These are phyloP conservation scores for Pestalotiopsis sp. DNA, from an alignment of 2,329 filamentous ascomycete genomes.

Conservation along the genomic window DNA sequence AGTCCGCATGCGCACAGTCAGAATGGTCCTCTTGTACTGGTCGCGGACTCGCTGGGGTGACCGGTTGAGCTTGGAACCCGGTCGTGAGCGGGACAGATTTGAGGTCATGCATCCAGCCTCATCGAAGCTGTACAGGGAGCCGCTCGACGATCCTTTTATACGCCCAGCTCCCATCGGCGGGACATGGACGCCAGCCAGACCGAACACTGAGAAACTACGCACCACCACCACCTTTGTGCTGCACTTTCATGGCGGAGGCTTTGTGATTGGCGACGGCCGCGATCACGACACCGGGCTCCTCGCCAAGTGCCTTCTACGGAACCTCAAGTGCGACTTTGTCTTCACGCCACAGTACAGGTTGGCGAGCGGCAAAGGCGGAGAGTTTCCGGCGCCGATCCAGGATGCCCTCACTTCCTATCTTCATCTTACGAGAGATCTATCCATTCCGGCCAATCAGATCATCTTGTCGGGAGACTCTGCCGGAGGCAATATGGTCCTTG, in stretches of 20 bases:
- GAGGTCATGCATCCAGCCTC: neutral
- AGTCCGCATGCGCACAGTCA: slow-evolving; percentile 3
- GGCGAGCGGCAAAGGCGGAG: neutral
- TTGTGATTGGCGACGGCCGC: neutral
- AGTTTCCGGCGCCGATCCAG: slow-evolving; percentile 7
- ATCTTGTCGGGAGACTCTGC: slow-evolving; percentile 1
- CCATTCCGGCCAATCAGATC: neutral
- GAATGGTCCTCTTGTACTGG: slow-evolving; percentile 1
- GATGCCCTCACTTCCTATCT: slow-evolving; percentile 4
- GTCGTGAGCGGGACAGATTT: slow-evolving; percentile 1
- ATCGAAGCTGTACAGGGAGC: neutral
- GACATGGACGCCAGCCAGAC: neutral
- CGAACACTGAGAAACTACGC: neutral
- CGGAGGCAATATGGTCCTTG: slow-evolving; percentile 5
- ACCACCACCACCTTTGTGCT: neutral
- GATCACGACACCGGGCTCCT: slow-evolving; percentile 2
- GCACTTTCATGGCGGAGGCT: slow-evolving; percentile 7
- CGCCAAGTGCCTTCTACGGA: neutral
- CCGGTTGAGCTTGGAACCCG: neutral
- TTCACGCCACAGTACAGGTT: slow-evolving; percentile 7
- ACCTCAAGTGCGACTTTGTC: neutral
- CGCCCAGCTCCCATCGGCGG: neutral
- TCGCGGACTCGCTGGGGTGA: neutral
- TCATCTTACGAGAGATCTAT: neutral
- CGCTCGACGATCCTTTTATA: neutral